Conservation (phyloP, 2,329 filamentous ascomycete genomes). For the Ophiocordyceps unilateralis region DNA sequence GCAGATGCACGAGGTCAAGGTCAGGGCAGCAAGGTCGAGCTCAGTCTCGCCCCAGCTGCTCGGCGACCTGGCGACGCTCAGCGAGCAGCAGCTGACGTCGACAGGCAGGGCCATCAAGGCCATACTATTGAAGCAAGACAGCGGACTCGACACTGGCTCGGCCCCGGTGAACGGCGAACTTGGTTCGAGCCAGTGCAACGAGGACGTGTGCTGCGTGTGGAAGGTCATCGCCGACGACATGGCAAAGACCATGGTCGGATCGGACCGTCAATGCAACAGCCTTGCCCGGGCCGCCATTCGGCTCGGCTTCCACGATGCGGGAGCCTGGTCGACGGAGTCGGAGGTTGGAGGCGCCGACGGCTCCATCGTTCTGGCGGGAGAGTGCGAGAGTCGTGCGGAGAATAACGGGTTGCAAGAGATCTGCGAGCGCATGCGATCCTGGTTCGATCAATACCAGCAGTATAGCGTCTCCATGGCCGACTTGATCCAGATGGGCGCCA, state of each 20-base stretch:
- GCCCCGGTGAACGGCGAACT: no score
- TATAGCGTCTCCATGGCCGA: constrained; percentile 30
- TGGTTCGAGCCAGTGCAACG: no score
- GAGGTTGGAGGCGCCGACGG: constrained; percentile 29
- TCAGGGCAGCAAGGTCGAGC: no score
- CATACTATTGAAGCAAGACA: no score
- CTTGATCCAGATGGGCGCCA: constrained; percentile 31
- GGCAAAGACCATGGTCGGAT: constrained; percentile 13
- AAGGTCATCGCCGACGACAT: constrained; percentile 20
- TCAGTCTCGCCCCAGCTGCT: no score
- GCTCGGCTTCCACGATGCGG: constrained; percentile 24
- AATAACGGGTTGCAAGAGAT: constrained; percentile 29
- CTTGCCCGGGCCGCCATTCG: constrained; percentile 23
- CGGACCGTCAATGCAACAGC: constrained; percentile 19
- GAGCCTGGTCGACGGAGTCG: constrained; percentile 7
- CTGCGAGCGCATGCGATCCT: constrained; percentile 16
- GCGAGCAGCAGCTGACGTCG: no score
- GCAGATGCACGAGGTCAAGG: no score
- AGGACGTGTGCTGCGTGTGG: constrained; percentile 24
- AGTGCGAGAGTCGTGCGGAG: constrained; percentile 17
- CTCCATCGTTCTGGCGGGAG: constrained; percentile 19
- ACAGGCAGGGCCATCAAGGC: no score
- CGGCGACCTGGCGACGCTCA: no score
- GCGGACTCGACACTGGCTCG: no score
- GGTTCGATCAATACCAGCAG: constrained; percentile 21